Base-by-base conservation (phyloP, 2,329 filamentous ascomycete genomes). In the Atkinsonella texensis region DNA sequence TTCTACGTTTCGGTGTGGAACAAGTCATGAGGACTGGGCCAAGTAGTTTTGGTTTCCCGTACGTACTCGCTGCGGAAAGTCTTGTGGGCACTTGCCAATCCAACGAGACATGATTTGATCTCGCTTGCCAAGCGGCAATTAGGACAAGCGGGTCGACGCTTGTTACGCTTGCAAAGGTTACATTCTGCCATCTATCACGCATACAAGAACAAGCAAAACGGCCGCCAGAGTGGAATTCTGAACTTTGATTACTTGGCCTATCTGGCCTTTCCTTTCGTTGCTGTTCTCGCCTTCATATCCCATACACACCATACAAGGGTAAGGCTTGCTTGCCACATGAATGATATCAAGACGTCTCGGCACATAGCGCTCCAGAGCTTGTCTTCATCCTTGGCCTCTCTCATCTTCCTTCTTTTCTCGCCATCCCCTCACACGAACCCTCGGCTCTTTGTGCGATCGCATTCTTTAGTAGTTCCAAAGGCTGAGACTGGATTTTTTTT, bases 91-190 rank as follows among this genome's bases (percentile, higher is more conserved):
- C 28, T 28, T 28, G 28, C 28, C 28, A 8, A 28, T 28, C 5
- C 28, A 28, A 28, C 28, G 5, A 28, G 20, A 47, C 53, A 50
- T 49, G 56, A 55, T 56, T 56, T 56, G 58, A 43, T 63, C 57
- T 56, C 60, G 53, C 60, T 63, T 56, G 62, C 62, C 63, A 63
- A 64, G 63, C 59, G 62, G 63, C 61, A 60, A 60, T 52, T 58
- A 2, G 61, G 60, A 60, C 55, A 54, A 59, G 61, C 59, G 61
- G 61, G 58, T 40, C 46, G 20, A 6, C 12, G 18, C 15, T 41
- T 15, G 23, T 53, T 31, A 32, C 13, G 35, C 41, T 28, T 46
- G 51, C 40, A n/a, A 42, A 38, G 35, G 35, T 12, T 15, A 12
- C 15, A 38, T 42, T 5, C 18, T 20, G 40, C 17, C 4, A 6